A percentile compares a stretch with the other conserved stretches of the same genome.
phyloP scores from a whole-genome alignment of 176 grass and related monocot genomes.

The Dendrocalamus sinicus region DNA sequence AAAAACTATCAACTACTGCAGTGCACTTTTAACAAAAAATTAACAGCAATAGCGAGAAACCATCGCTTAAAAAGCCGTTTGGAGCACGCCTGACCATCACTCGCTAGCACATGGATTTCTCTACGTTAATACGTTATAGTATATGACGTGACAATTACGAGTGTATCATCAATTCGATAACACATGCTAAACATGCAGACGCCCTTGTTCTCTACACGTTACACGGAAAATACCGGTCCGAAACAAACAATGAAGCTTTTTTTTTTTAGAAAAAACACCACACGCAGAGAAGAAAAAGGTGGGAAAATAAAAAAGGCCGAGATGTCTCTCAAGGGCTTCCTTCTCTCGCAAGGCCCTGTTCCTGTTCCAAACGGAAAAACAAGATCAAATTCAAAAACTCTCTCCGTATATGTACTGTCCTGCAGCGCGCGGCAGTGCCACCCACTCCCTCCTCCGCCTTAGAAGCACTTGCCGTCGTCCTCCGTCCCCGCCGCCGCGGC shows the following conservation, averaged over 20 bases:
- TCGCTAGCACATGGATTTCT: no score
- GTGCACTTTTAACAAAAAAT: no score
- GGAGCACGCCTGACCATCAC: no score
- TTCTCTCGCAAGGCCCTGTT: neutral
- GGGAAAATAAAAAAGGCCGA: neutral
- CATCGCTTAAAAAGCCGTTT: no score
- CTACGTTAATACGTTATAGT: no score
- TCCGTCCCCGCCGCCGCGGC: neutral
- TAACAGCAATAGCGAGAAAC: no score
- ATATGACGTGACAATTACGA: neutral
- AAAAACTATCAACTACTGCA: no score
- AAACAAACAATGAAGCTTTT: neutral
- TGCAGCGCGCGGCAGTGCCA: neutral
- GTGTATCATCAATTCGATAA: neutral
- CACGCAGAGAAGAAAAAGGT: neutral
- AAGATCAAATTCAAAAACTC: conserved; percentile 25
- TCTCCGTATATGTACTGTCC: neutral
- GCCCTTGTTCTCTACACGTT: conserved; percentile 5
- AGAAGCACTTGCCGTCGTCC: conserved; percentile 34
- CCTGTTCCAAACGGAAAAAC: neutral
- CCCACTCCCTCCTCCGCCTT: neutral
- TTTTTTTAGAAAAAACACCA: neutral
- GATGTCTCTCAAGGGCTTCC: neutral
- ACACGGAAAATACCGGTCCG: neutral
- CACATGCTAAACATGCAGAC: conserved; percentile 46